Base-by-base conservation (phyloP, 441 rosid genomes). In the Adansonia gregorii region DNA sequence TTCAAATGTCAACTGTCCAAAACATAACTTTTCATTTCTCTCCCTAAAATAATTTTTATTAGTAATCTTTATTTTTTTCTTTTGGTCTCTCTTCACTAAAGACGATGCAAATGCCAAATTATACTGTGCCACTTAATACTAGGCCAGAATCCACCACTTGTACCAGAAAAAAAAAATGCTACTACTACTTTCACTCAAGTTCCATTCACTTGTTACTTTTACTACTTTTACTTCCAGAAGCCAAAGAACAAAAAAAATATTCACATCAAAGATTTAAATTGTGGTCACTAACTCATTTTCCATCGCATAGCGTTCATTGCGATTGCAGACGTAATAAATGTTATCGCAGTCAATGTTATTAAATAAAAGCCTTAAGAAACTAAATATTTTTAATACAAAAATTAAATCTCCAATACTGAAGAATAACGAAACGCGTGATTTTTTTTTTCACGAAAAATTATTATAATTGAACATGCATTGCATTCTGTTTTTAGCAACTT, bases 111-210 rank as follows among this genome's bases (percentile, higher is more conserved):
- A 11, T 45, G n/a, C 72, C 35, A 63, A 31, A 63, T 8, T 39
- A 65, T 39, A n/a, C 14, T 39, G 1, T 35, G 49, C 11, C 27
- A 17, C 48, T 49, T 68, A 46, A 11, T 6, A 68, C 56, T 12
- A 45, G 12, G 72, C 35, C 72, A 45, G 55, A 67, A 46, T 45
- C 72, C 9, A 20, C 55, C 72, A 66, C 35, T 46, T 22, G 35
- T 22, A 20, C 52, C 4, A 27, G 2, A 27, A 27, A 27, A 27
- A 27, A 20, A 22, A 45, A 1, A 24, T 27, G 35, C 35, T 27
- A 27, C 35, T 27, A 27, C 35, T 27, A 27, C 35, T 27, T 27
- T 27, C 24, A 55, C 10, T 4, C 19, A 17, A 55, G 60, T 7
- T 17, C 10, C 22, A 6, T 17, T 6, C 3, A 1, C 0, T 55